phyloP scores from a whole-genome alignment of 2,329 filamentous ascomycete species.

The Fusarium caatingaense region DNA sequence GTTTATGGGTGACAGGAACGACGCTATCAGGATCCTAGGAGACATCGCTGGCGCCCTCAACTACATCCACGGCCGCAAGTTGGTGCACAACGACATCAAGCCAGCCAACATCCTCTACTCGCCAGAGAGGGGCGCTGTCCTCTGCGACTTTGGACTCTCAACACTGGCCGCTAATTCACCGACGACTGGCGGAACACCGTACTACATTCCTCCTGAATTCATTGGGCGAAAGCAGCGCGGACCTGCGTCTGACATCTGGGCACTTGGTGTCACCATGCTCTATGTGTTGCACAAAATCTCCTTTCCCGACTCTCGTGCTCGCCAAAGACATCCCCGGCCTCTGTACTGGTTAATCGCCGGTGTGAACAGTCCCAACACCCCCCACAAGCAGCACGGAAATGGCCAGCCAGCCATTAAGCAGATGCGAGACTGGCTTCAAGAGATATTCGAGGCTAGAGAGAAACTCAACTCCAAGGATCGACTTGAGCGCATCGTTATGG shows the following conservation, averaged over 20 bases:
- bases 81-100: slow-evolving; percentile 73
- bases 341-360: slow-evolving; percentile 70
- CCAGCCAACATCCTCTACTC: slow-evolving; percentile 72
- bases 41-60: slow-evolving; percentile 66
- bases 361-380: slow-evolving; percentile 57
- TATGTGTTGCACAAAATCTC: slow-evolving; percentile 67
- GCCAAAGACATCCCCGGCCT: slow-evolving; percentile 60
- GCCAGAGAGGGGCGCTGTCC: slow-evolving; percentile 66
- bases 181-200: slow-evolving; percentile 67
- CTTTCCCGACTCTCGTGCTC: slow-evolving; percentile 64
- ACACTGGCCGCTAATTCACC: slow-evolving; percentile 59
- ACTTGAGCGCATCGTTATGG: slow-evolving; percentile 63
- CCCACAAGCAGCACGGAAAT: slow-evolving; percentile 52
- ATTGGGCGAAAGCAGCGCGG: slow-evolving; percentile 66
- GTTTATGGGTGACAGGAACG: slow-evolving; percentile 62
- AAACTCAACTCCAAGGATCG: slow-evolving; percentile 59
- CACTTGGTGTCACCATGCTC: slow-evolving; percentile 69
- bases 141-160: slow-evolving; percentile 71
- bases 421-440: slow-evolving; percentile 68
- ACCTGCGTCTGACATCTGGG: slow-evolving; percentile 68
- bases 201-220: slow-evolving; percentile 71
- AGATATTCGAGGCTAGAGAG: slow-evolving; percentile 62
- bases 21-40: slow-evolving; percentile 64
- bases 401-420: slow-evolving; percentile 58
- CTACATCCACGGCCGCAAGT: slow-evolving; percentile 65